These are phyloP conservation scores for Alloascoidea hylecoeti DNA, from an alignment of 805 yeast species.

Conservation along the genomic window DNA sequence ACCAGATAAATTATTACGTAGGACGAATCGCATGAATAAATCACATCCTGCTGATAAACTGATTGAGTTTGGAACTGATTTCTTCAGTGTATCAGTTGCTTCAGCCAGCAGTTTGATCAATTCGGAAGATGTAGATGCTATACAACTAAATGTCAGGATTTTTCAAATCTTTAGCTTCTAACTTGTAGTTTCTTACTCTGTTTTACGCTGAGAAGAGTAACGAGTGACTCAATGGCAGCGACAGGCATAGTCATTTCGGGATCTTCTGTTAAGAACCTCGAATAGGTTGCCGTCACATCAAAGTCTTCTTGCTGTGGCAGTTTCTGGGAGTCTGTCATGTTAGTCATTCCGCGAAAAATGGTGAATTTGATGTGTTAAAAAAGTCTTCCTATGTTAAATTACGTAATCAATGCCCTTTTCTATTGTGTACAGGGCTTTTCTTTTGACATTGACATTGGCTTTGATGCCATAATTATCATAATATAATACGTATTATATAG, in stretches of 20 bases:
- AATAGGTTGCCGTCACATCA: constrained; percentile 72
- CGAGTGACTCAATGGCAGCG: constrained; percentile 93
- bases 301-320: too few relatives aligned
- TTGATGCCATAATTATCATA: too few relatives aligned
- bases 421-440: too few relatives aligned
- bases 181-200: constrained; percentile 30
- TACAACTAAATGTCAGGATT: background rate
- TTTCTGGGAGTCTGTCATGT: too few relatives aligned
- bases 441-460: too few relatives aligned
- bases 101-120: constrained; percentile 67
- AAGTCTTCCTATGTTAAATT: too few relatives aligned
- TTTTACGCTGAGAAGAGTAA: constrained; percentile 64
- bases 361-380: too few relatives aligned
- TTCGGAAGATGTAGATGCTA: constrained; percentile 81
- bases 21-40: constrained; percentile 83
- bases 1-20: constrained; percentile 70
- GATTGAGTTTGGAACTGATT: constrained; percentile 77
- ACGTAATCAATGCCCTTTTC: too few relatives aligned
- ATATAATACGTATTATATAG: too few relatives aligned
- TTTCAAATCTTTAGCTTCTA: background rate
- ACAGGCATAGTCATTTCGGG: constrained; percentile 98
- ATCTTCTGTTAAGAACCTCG: constrained; percentile 73
- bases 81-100: constrained; percentile 62
- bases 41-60: constrained; percentile 97
- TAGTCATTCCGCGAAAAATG: too few relatives aligned